Base-by-base conservation (phyloP, 441 rosid genomes). In the Aleurites moluccanus region DNA sequence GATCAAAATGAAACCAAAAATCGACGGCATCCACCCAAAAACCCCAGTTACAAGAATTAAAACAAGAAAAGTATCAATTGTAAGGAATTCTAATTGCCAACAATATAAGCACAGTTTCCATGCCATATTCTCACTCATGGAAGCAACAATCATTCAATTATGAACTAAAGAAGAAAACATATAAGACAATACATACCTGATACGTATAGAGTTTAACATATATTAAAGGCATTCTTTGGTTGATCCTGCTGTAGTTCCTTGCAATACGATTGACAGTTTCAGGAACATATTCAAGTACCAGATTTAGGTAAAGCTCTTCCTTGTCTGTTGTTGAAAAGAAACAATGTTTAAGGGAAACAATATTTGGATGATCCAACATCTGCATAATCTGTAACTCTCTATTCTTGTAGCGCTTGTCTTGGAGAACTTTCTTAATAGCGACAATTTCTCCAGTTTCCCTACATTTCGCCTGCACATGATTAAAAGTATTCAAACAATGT, bases 321-420 rank as follows among this genome's bases (percentile, higher is more conserved):
- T 91, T 91, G 75, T 95, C 92, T 23, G 98, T 92, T 69, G 90
- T 93, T 53, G 99, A 95, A 83, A 88, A 95, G 90, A 92, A 95
- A 79, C 91, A 88, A 77, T 92, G 96, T 85, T 91, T 91, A 72
- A 95, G 93, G 75, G 90, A 84, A 80, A 92, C 98, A 23, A 91
- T 83, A 88, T 95, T 95, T 67, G 99, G 98, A 84, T 95, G 99
- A 83, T 95, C 98, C 84, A 95, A 77, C 96, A 95, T 91, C 84
- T 92, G 94, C 97, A 92, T 95, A 74, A 95, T 95, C 81, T 95
- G 99, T 63, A 95, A 80, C 82, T 95, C 99, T 82, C 99, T 86
- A 76, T 95, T 95, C 90, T 95, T 95, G 82, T 95, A 95, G 70
- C 99, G 92, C 85, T 90, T 95, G 85, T 95, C 99, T 86, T 95